Conservation (phyloP, 768 basidiomycete species). For the Daedaleopsis nitida region DNA sequence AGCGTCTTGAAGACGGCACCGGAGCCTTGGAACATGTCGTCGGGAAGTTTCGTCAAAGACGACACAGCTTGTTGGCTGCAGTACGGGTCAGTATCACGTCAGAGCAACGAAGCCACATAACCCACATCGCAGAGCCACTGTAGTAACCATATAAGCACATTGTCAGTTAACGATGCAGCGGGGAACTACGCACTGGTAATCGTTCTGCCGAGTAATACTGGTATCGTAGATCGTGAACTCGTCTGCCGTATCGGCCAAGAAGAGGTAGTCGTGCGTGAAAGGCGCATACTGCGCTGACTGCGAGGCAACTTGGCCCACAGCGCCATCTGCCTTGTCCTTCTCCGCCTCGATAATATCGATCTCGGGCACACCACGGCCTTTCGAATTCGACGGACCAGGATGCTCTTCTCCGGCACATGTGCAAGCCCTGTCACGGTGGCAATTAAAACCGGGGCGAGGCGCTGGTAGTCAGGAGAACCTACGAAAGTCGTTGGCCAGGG, state of each 20-base stretch:
- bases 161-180: background rate
- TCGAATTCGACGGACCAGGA: conserved; percentile 59
- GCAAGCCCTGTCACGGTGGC: conserved; percentile 53
- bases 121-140: conserved; percentile 52
- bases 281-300: conserved; percentile 77
- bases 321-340: conserved; percentile 49
- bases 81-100: background rate
- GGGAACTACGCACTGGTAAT: conserved; percentile 34
- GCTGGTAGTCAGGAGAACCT: conserved; percentile 25
- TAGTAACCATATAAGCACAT: background rate
- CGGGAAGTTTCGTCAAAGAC: conserved; percentile 47
- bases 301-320: conserved; percentile 59
- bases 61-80: conserved; percentile 52
- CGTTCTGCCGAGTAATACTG: conserved; percentile 36
- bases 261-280: conserved; percentile 49
- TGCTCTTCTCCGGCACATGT: conserved; percentile 78
- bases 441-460: background rate
- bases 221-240: conserved; percentile 39
- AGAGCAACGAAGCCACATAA: conserved; percentile 1
- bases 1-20: conserved; percentile 53
- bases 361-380: conserved; percentile 76
- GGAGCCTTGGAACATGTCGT: conserved; percentile 58
- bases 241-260: conserved; percentile 36
- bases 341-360: conserved; percentile 85
- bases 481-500: conserved; percentile 77